Base-by-base conservation (phyloP, 805 yeast species). In the Torulaspora maleeae region DNA sequence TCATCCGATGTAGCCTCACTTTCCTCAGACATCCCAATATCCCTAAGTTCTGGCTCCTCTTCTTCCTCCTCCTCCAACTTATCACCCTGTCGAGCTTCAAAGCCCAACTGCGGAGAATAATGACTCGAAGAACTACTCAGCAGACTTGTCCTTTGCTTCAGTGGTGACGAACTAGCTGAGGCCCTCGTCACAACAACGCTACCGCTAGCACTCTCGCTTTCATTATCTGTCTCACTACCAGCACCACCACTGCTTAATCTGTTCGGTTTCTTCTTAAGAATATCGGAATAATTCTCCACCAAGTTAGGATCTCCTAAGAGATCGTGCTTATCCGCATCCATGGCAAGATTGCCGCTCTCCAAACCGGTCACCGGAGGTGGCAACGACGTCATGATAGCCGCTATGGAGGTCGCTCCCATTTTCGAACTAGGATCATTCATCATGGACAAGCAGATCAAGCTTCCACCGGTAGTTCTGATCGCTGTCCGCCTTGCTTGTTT, bases 261-360 rank as follows among this genome's bases (percentile, higher is more conserved):
- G 17, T 24, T 38, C 9, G 52, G 56, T 40, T 52, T 48, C 29
- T 44, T 38, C 25, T 53, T 55, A 30, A 58, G 22, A 3, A 63
- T 47, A 33, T 60, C 65, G 5, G 60, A 51, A 45, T 52, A 60
- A 41, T 60, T 60, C 38, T 63, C 68, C 13, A 61, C 63, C 45
- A 63, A 44, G 11, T 52, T 32, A 3, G 67, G 64, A 48, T 63
- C 67, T 29, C 57, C 53, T 33, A 63, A 41, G n/a, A 63, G 47
- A 27, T 51, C 52, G 25, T 41, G 45, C 25, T 36, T 44, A 13
- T 39, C 45, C 19, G 24, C 41, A 16, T 41, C 48, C 37, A 48
- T 27, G 24, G 36, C 34, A 32, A 30, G 33, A 10, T 45, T 41
- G 33, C 44, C 41, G 20, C 39, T 37, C 41, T 44, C 48, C 25